Evolutionary conservation across 345 rosid species (phyloP).

Genomic region (Brassica napus): DNA sequence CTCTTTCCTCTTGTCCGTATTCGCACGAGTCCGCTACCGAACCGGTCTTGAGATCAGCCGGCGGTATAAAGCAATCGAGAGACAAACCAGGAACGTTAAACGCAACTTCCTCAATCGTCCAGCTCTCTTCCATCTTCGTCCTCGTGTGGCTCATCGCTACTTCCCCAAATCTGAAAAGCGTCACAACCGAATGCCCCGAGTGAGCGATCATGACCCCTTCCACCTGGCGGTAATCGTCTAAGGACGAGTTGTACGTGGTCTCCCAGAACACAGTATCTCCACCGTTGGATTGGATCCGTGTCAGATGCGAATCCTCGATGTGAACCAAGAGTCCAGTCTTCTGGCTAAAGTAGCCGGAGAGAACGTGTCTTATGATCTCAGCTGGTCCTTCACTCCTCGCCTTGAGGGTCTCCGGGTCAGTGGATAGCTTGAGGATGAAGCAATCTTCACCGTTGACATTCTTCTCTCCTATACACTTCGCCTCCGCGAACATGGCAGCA

Average conservation of each 20-base stretch:
- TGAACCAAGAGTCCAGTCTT: conserved; percentile 84
- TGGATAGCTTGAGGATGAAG: conserved; percentile 76
- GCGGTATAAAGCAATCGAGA: conserved; percentile 86
- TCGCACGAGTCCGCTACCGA: conserved; percentile 64
- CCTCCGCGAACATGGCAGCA: conserved; percentile 79
- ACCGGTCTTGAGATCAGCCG: conserved; percentile 69
- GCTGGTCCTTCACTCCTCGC: conserved; percentile 90
- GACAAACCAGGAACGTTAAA: conserved; percentile 92
- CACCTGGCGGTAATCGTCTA: conserved; percentile 78
- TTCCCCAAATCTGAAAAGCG: conserved; percentile 90
- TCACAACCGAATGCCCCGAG: conserved; percentile 83
- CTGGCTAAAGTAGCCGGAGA: conserved; percentile 89
- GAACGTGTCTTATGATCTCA: conserved; percentile 83
- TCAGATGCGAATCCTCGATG: conserved; percentile 87
- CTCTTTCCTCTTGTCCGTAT: conserved; percentile 62
- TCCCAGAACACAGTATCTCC: conserved; percentile 91
- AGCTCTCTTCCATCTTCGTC: conserved; percentile 92
- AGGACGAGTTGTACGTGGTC: conserved; percentile 78
- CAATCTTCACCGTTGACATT: conserved; percentile 81
- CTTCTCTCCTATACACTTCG: conserved; percentile 86
- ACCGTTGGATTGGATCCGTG: conserved; percentile 76
- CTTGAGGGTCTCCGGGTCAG: conserved; percentile 74
- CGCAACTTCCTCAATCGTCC: conserved; percentile 97
- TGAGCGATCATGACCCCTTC: conserved; percentile 97
- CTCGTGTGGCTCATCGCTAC: conserved; percentile 81